Evolutionary conservation across 2,329 filamentous ascomycete species (phyloP), one percentile per base, ranked within the genome.

Genomic region (Penicillium aurantiogriseum): DNA sequence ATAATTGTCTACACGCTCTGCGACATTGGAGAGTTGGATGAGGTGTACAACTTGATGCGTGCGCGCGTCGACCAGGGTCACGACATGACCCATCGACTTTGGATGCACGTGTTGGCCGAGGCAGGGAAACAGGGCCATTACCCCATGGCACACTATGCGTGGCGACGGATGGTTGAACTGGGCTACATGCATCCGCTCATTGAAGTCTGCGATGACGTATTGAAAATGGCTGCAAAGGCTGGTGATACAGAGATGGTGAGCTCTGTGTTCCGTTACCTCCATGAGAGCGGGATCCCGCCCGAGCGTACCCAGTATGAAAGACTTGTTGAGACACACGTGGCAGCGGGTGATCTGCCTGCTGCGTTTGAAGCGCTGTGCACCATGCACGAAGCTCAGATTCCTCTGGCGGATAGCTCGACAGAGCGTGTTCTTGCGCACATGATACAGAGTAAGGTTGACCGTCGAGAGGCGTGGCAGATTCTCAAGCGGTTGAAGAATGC

Each of bases 291-390:
- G 15, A 81, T 83, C 40, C 79, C 60, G 3, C 65, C 92, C 38
- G 78, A 81, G 9, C 74, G 82, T 6, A 81, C 88, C 60, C 91
- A 97, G 70, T 96, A 94, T 74, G 91, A 95, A 71, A 82, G 88
- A 29, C 81, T 97, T 29, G 78, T 92, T 7, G 86, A 90, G 56
- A 83, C 88, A 4, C 91, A 95, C 68, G 79, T 85, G 11, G 72
- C 73, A 17, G 76, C 78, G 4, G 79, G 81, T 2, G 85, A 94
- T 62, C 68, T 93, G 8, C 74, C 77, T 25, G 84, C 85, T 27
- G 88, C 89, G 0, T 80, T 96, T 36, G 83, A 84, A 40, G 81
- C 89, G 1, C 79, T 96, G 17, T 85, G 84, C 63, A 87, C 91
- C 69, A 94, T 96, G 88, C 76, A 83, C 23, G 80, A 84, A 58